Evolutionary conservation across 441 rosid genomes (phyloP), one percentile per base, ranked within the genome.

Genomic region (Isatis lusitanica): DNA sequence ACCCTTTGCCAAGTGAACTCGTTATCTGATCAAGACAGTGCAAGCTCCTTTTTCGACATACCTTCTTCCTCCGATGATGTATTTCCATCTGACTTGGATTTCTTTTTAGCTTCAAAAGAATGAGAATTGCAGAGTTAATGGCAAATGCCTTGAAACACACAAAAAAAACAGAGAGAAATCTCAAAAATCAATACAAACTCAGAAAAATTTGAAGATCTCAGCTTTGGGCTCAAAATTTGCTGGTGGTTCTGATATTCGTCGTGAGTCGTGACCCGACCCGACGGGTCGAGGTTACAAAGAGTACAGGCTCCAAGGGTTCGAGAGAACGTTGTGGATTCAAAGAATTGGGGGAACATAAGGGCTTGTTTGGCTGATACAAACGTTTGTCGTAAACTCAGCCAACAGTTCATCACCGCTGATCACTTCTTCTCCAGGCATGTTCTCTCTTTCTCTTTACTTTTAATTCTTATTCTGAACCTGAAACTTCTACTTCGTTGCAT

Each of bases 21-120:
- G 91, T 89, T 17, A 95, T 92, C 75, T 93, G 98, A 79, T 95
- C 97, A 72, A 95, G 84, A 17, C n/a, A 95, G 78, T 12, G 98
- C 98, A 78, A 93, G 59, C 68, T 93, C 98, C 78, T 87, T 95
- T 80, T 88, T 85, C 2, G 98, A 86, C 91, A 91, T 24, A 67
- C 79, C 85, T 53, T n/a, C n/a, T n/a, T 93, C 98, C 12, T 83
- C 97, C 36, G 80, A 24, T 6, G 95, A 88, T 16, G 87, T 95
- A 44, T 92, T 87, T 73, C 84, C 89, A 72, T 93, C 92, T 0
- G 96, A 86, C 82, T 89, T 93, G 2, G 88, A 78, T 71, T 77
- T 91, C 82, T 68, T 91, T 74, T 60, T 90, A 76, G 85, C 97
- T 93, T 85, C 63, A 79, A 60, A 61, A 24, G 10, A 70, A 24